Evolutionary conservation across 2,329 filamentous ascomycete genomes (phyloP).

Genomic region (Pezicula carpinea): DNA sequence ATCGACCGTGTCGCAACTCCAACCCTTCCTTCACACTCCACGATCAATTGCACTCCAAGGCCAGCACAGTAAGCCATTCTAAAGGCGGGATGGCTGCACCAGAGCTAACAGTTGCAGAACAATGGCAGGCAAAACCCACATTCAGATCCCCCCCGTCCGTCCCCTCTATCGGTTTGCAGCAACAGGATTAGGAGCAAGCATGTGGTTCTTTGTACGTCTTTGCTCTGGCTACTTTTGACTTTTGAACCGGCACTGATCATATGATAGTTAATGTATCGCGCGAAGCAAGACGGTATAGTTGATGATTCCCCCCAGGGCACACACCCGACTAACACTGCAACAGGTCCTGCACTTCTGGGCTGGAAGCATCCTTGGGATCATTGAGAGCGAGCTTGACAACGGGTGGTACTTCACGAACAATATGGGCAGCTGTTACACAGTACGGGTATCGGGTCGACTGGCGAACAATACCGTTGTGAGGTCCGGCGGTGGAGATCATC

Average conservation of each 20-base stretch:
- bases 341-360: constrained; percentile 74
- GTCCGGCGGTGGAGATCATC: constrained; percentile 4
- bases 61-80: background rate
- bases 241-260: constrained; percentile 15
- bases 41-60: background rate
- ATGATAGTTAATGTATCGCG: constrained; percentile 85
- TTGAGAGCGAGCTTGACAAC: constrained; percentile 40
- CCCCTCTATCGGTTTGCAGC: constrained; percentile 80
- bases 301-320: background rate
- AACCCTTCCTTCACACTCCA: background rate
- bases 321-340: constrained; percentile 12
- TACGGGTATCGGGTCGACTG: background rate
- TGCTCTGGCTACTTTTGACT: background rate
- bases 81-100: too few species aligned
- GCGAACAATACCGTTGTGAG: background rate
- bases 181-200: constrained; percentile 84
- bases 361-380: constrained; percentile 98
- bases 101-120: constrained; percentile 6
- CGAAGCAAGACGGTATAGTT: constrained; percentile 79
- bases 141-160: constrained; percentile 55
- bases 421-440: background rate
- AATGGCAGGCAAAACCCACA: constrained; percentile 40
- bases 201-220: constrained; percentile 95
- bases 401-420: background rate
- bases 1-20: too few species aligned